Conservation (phyloP, 2,329 filamentous ascomycete genomes). For the Penicillium sp. region DNA sequence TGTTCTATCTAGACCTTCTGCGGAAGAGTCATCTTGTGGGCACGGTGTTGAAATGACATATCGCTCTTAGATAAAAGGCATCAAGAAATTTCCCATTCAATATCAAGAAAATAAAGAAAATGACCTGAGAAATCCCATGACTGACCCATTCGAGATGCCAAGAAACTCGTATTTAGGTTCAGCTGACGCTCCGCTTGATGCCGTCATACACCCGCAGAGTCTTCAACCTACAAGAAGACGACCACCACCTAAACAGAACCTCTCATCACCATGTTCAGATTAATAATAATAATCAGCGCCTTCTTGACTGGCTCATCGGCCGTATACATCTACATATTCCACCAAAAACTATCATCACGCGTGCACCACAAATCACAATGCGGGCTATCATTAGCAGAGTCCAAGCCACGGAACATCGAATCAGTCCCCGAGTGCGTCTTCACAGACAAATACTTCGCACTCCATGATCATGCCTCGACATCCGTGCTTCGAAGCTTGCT, state of each 20-base stretch:
- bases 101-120: background rate
- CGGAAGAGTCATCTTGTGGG: too few relatives aligned
- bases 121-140: background rate
- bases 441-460: conserved; percentile 16
- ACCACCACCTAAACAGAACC: background rate
- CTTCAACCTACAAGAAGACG: background rate
- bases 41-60: too few relatives aligned
- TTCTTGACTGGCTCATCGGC: conserved; percentile 19
- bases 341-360: conserved; percentile 24
- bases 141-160: background rate
- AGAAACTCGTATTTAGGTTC: background rate
- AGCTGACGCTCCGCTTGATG: background rate
- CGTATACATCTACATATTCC: conserved; percentile 25
- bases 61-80: too few relatives aligned
- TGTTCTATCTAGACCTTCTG: background rate
- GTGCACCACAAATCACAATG: conserved; percentile 20
- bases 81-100: too few relatives aligned
- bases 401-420: conserved; percentile 17
- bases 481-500: conserved; percentile 21
- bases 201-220: background rate
- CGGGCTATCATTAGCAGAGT: conserved; percentile 16
- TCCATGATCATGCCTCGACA: conserved; percentile 26
- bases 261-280: conserved; percentile 10
- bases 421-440: conserved; percentile 25
- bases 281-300: conserved; percentile 14